Evolutionary conservation across 2,329 filamentous ascomycete species (phyloP), one percentile per base, ranked within the genome.

Genomic region (Aspergillus brasiliensis): DNA sequence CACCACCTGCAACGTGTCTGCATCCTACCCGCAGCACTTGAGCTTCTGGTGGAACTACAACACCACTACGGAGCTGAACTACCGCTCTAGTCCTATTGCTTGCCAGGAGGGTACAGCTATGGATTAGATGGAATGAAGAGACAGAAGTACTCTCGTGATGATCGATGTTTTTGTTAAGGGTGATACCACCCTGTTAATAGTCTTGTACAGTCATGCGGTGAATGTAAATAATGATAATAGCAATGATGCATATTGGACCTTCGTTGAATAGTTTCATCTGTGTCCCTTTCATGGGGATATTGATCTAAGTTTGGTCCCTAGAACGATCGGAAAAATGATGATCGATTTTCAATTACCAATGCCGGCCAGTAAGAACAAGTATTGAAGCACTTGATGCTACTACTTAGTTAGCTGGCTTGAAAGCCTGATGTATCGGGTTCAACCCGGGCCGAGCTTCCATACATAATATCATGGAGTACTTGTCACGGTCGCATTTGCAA

Each of bases 1-100:
- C 2, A 58, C 51, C 10, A 47, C 61, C 15, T 67, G 62, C 52
- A 51, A 63, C 25, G 54, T 66, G 11, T 53, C 62, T 4, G 48
- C 51, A 3, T 49, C 63, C 11, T 53, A 60, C 28, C 64, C 63
- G 27, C 64, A 65, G 56, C 37, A 63, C 25, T 51, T 66, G 10
- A 40, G 51, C 11, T 63, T 65, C 44, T 66, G 63, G 63, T 66
- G 64, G 63, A 53, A 65, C 11, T 65, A 65, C 34, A 62, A 52
- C 25, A 55, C 52, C n/a, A 55, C 52, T 6, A 46, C 52, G 0
- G 38, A 23, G 23, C n/a, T 55, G 40, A 55, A 55, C 38, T 55
- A 55, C 27, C 52, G 37, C 38, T 31, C 52, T 6, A 42, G 25
- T 2, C 52, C 52, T 1, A 55, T 55, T 44, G 38, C 3, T n/a